Percentiles rank a stretch among this genome's conserved stretches.
phyloP scores from a whole-genome alignment of 306 rosid species.

The Cicer cuneatum region DNA sequence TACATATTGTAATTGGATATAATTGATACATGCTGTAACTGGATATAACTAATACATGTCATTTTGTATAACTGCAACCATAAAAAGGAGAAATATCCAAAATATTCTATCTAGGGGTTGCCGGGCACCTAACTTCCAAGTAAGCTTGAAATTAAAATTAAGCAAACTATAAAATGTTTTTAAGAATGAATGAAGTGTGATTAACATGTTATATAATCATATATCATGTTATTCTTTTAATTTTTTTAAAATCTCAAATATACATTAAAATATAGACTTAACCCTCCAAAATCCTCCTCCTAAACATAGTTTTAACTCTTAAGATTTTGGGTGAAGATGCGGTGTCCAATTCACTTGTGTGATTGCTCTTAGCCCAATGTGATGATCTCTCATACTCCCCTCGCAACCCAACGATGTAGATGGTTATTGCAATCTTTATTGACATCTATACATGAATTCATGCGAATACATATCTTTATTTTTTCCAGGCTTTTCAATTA shows the following conservation, averaged over 20 bases:
- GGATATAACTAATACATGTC: neutral
- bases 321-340: too few relatives aligned
- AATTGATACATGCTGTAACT: neutral
- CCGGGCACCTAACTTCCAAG: constrained; percentile 4
- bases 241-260: too few relatives aligned
- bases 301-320: too few relatives aligned
- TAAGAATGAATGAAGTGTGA: too few relatives aligned
- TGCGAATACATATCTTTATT: neutral
- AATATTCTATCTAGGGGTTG: constrained; percentile 17
- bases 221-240: too few relatives aligned
- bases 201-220: too few relatives aligned
- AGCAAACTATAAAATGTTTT: too few relatives aligned
- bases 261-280: too few relatives aligned
- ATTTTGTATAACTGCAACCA: neutral
- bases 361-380: too few relatives aligned
- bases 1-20: neutral
- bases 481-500: constrained; percentile 23
- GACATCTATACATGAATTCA: neutral
- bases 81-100: neutral
- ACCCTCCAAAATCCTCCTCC: too few relatives aligned
- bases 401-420: neutral
- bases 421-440: constrained; percentile 18
- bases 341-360: too few relatives aligned
- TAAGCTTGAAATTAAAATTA: neutral
- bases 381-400: too few relatives aligned